These are phyloP conservation scores for Malus sylvestris DNA, from an alignment of 306 rosid genomes.

Conservation along the genomic window DNA sequence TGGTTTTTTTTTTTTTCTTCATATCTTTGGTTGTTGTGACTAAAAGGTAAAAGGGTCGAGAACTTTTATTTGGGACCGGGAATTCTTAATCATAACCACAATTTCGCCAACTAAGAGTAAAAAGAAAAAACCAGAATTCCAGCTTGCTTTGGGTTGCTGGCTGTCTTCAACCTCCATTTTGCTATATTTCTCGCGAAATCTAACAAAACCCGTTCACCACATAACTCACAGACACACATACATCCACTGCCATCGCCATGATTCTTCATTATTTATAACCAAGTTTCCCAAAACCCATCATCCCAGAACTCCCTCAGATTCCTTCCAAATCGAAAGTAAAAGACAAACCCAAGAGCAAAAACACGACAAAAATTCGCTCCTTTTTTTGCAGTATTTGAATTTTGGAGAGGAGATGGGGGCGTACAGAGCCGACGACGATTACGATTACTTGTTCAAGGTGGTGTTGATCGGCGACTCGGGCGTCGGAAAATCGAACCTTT, in stretches of 20 bases:
- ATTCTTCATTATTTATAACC: background rate
- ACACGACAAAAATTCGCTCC: background rate
- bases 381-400: background rate
- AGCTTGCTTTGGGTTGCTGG: slow-evolving; percentile 20
- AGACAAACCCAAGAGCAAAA: background rate
- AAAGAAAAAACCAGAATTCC: slow-evolving; percentile 12
- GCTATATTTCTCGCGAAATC: slow-evolving; percentile 17
- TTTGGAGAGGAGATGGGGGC: slow-evolving; percentile 51
- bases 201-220: slow-evolving; percentile 5
- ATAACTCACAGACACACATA: background rate
- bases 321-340: background rate
- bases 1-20: too few species aligned
- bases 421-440: slow-evolving; percentile 76
- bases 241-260: background rate
- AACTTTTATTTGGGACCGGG: background rate
- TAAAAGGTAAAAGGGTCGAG: background rate
- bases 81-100: background rate
- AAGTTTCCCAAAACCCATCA: background rate
- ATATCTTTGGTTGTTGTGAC: too few species aligned
- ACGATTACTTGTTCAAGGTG: slow-evolving; percentile 75
- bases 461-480: slow-evolving; percentile 85
- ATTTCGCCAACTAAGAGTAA: background rate
- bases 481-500: slow-evolving; percentile 80
- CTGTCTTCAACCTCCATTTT: slow-evolving; percentile 10
- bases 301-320: background rate